These are phyloP conservation scores for Adansonia grandidieri DNA, from an alignment of 441 rosid genomes.

Conservation along the genomic window DNA sequence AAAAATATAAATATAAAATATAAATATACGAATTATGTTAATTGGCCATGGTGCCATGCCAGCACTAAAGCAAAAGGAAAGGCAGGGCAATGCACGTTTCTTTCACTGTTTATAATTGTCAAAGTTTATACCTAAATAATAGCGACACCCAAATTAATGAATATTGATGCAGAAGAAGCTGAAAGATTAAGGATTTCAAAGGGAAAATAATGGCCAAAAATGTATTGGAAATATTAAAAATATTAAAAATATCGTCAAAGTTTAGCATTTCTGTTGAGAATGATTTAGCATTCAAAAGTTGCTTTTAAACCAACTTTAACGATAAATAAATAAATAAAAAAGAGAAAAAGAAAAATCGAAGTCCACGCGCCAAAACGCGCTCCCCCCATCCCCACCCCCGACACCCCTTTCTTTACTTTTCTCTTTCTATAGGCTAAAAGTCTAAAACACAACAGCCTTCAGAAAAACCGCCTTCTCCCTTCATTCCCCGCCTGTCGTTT, in stretches of 20 bases:
- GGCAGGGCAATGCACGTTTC: no score
- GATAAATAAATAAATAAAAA: not conserved
- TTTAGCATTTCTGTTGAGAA: not conserved
- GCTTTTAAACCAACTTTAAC: conserved; percentile 1
- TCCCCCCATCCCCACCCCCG: no score
- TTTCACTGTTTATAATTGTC: not conserved
- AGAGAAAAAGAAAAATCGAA: no score
- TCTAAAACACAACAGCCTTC: conserved; percentile 29
- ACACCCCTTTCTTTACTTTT: not conserved
- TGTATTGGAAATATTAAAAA: no score
- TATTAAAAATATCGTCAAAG: no score
- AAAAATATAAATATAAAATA: no score
- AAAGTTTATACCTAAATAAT: not conserved
- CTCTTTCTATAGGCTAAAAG: not conserved
- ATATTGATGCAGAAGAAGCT: not conserved
- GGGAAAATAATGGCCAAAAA: not conserved
- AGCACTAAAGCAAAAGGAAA: no score
- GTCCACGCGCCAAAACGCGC: no score
- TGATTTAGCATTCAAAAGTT: not conserved
- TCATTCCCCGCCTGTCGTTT: conserved; percentile 45
- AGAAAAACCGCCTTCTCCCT: conserved; percentile 45
- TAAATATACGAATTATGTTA: no score
- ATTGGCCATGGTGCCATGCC: no score
- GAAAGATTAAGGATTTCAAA: not conserved
- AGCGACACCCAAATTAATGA: not conserved